Evolutionary conservation across 108 stramenopile genomes (phyloP).

Genomic region (Skeletonema costatum): DNA sequence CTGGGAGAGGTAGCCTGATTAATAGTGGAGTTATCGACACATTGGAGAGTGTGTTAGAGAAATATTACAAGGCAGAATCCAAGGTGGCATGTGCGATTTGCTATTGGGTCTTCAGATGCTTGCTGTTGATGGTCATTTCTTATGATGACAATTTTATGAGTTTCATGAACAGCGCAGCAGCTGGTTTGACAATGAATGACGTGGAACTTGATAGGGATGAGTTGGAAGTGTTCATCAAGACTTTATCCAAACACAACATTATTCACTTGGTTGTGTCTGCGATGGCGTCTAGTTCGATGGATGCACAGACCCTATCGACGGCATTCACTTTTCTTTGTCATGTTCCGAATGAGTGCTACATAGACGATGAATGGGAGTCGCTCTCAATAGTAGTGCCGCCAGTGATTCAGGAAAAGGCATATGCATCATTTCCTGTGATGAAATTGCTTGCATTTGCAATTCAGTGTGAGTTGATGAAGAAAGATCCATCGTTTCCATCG

Average conservation of each 20-base stretch:
- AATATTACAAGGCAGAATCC: background rate
- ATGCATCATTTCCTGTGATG: background rate
- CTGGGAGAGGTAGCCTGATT: constrained; percentile 1
- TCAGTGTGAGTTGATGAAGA: background rate
- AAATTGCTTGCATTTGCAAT: background rate
- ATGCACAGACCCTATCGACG: background rate
- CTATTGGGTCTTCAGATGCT: constrained; percentile 27
- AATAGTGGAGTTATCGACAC: background rate
- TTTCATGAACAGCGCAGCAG: background rate
- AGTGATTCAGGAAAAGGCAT: background rate
- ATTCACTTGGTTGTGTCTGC: background rate
- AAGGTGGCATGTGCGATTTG: background rate
- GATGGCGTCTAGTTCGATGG: background rate
- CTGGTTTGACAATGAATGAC: background rate
- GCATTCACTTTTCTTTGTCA: background rate
- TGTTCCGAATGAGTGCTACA: background rate
- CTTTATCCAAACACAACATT: background rate
- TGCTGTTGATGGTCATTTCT: background rate
- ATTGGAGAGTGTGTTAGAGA: background rate
- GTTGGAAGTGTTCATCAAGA: background rate
- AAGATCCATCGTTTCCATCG: background rate
- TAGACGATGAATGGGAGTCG: background rate
- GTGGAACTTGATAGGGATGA: background rate
- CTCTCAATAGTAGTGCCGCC: background rate
- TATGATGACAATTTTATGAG: background rate